Percentiles rank a stretch among this genome's conserved stretches.
These are phyloP conservation scores for Veloboletus limbatus DNA, from an alignment of 1,284 basidiomycete genomes.

Conservation along the genomic window DNA sequence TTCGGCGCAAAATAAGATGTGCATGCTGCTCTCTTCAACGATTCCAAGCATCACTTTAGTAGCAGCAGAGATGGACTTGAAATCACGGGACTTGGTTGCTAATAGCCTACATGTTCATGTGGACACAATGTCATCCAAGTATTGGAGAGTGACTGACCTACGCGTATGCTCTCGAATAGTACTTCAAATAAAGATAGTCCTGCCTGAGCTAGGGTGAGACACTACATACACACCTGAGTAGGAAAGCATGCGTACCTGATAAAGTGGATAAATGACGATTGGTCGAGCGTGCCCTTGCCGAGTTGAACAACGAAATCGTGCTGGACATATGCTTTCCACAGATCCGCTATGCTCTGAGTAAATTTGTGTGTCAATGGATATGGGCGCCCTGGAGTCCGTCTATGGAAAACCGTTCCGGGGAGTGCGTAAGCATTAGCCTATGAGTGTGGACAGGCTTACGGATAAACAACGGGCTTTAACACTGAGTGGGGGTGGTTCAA, in stretches of 20 bases:
- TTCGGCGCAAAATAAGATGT: slow-evolving; percentile 65
- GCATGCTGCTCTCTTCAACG: slow-evolving; percentile 70
- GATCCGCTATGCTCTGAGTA: slow-evolving; percentile 51
- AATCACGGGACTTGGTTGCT: slow-evolving; percentile 72
- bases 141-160: slow-evolving; percentile 34
- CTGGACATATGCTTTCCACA: slow-evolving; percentile 78
- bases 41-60: slow-evolving; percentile 67
- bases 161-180: slow-evolving; percentile 76
- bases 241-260: slow-evolving; percentile 56
- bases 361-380: slow-evolving; percentile 71
- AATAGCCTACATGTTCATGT: slow-evolving; percentile 51
- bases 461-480: slow-evolving; percentile 49
- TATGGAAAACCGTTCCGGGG: slow-evolving; percentile 26
- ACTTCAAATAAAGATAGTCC: slow-evolving; percentile 75
- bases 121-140: neutral
- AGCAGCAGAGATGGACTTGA: slow-evolving; percentile 63
- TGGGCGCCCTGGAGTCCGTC: slow-evolving; percentile 58
- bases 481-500: slow-evolving; percentile 82
- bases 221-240: neutral
- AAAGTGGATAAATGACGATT: slow-evolving; percentile 77
- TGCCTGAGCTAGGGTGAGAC: slow-evolving; percentile 45
- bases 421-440: neutral
- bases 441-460: slow-evolving; percentile 41
- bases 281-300: slow-evolving; percentile 67
- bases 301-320: slow-evolving; percentile 82